These are phyloP conservation scores for Chlamydomonas sphaeroides DNA, from an alignment of 139 green algal genomes.

Conservation along the genomic window DNA sequence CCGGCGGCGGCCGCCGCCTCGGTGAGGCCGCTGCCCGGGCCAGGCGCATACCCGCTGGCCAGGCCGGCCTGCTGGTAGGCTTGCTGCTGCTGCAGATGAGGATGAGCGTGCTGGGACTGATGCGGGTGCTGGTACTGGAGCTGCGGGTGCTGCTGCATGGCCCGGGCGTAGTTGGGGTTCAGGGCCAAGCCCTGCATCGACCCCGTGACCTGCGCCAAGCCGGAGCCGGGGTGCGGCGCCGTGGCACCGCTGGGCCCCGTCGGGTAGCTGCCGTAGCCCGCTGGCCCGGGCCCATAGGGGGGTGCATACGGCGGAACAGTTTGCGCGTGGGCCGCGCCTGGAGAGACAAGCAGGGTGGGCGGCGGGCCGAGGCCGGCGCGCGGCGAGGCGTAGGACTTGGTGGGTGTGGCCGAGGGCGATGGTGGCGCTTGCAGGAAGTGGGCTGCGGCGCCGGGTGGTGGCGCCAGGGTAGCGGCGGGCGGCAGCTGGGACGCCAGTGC, in stretches of 20 bases:
- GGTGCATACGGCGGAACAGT: no score
- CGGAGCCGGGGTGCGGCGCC: no score
- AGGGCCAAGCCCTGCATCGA: no score
- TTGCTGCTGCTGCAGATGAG: not conserved
- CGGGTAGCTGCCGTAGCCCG: not conserved
- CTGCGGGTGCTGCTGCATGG: no score
- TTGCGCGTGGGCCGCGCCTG: no score
- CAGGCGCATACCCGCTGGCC: no score
- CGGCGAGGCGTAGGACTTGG: slow-evolving; percentile 9
- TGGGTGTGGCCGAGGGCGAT: not conserved
- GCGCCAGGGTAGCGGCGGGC: not conserved
- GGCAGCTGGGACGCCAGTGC: not conserved
- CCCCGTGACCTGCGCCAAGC: no score
- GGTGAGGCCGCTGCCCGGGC: no score
- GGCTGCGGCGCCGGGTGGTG: not conserved
- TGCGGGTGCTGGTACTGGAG: no score
- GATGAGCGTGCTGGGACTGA: not conserved
- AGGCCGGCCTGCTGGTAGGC: no score
- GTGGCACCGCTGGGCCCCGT: no score
- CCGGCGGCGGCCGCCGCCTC: not conserved
- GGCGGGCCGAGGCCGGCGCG: not conserved
- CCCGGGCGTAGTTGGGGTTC: no score
- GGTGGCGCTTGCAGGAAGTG: not conserved
- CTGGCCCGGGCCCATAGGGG: not conserved
- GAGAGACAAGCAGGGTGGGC: not conserved